phyloP scores from a whole-genome alignment of 1,284 basidiomycete genomes.

The Hymenochaete sp. region DNA sequence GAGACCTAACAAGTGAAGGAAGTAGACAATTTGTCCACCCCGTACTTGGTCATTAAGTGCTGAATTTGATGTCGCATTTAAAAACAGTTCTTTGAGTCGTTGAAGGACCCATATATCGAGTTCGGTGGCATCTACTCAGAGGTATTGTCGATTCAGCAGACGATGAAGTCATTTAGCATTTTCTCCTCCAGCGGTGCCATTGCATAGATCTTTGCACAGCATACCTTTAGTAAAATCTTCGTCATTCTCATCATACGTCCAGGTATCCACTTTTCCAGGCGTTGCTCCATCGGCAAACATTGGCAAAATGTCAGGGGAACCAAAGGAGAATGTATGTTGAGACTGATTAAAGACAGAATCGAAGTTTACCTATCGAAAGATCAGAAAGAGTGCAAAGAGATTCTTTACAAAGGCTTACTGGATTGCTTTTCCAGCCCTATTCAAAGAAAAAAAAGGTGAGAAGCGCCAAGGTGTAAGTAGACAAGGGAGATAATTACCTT shows the following conservation, averaged over 20 bases:
- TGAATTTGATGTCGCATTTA: slow-evolving; percentile 54
- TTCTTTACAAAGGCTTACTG: slow-evolving; percentile 38
- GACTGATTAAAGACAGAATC: slow-evolving; percentile 88
- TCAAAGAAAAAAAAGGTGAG: slow-evolving; percentile 1
- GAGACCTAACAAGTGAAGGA: slow-evolving; percentile 77
- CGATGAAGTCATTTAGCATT: too few species aligned
- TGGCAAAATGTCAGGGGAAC: slow-evolving; percentile 83
- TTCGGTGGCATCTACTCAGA: slow-evolving; percentile 64
- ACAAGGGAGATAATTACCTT: slow-evolving; percentile 39
- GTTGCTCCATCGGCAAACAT: slow-evolving; percentile 79
- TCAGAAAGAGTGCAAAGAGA: slow-evolving; percentile 1
- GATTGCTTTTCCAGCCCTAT: slow-evolving; percentile 86
- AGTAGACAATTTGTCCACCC: slow-evolving; percentile 62
- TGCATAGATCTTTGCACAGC: slow-evolving; percentile 4
- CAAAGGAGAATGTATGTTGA: slow-evolving; percentile 72
- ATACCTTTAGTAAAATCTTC: slow-evolving; percentile 81
- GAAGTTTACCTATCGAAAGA: slow-evolving; percentile 56
- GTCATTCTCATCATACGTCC: slow-evolving; percentile 71
- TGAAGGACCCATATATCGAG: slow-evolving; percentile 79
- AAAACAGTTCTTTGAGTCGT: slow-evolving; percentile 50
- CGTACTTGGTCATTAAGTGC: slow-evolving; percentile 44
- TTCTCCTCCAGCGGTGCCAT: too few species aligned
- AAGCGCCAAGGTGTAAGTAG: not conserved
- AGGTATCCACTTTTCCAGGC: slow-evolving; percentile 63
- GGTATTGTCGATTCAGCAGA: too few species aligned